Conservation (phyloP, 2,329 filamentous ascomycete genomes). For the Phoma sp. region DNA sequence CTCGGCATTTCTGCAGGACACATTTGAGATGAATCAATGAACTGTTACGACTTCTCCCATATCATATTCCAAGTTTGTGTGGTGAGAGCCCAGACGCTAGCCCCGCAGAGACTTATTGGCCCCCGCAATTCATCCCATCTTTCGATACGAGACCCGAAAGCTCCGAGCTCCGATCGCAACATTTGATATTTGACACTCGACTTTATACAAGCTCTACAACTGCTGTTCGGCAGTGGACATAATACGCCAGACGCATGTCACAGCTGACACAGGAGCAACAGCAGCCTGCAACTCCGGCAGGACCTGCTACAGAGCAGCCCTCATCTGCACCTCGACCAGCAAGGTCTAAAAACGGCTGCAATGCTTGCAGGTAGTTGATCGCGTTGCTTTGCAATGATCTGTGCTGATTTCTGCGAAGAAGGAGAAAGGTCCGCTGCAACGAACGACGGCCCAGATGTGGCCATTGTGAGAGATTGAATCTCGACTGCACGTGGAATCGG, state of each 20-base stretch:
- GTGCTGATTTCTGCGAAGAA: conserved; percentile 41
- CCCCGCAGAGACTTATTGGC: conserved; percentile 10
- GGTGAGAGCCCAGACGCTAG: conserved; percentile 12
- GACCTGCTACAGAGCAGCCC: conserved; percentile 13
- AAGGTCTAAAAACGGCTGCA: conserved; percentile 42
- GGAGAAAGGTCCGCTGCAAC: conserved; percentile 63
- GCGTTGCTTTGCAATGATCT: not conserved
- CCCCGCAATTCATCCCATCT: conserved; percentile 17
- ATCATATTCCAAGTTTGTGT: not conserved
- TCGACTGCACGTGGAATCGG: conserved; percentile 60
- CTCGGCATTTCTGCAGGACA: conserved; percentile 1
- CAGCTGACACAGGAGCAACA: conserved; percentile 22
- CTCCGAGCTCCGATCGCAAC: not conserved
- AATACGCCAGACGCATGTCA: conserved; percentile 26
- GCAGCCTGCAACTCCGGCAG: conserved; percentile 22
- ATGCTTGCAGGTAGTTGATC: conserved; percentile 34
- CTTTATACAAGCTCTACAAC: not conserved
- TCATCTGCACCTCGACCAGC: conserved; percentile 31
- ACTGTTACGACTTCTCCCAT: not conserved
- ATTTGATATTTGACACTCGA: not conserved
- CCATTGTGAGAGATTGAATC: conserved; percentile 61
- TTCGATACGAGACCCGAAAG: not conserved
- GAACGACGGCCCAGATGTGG: conserved; percentile 60
- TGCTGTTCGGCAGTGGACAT: not conserved
- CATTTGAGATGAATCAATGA: not conserved